A percentile compares a stretch with the other conserved stretches of the same genome.
phyloP scores from a whole-genome alignment of 305 asterid genomes.

The Petunia hybrid region DNA sequence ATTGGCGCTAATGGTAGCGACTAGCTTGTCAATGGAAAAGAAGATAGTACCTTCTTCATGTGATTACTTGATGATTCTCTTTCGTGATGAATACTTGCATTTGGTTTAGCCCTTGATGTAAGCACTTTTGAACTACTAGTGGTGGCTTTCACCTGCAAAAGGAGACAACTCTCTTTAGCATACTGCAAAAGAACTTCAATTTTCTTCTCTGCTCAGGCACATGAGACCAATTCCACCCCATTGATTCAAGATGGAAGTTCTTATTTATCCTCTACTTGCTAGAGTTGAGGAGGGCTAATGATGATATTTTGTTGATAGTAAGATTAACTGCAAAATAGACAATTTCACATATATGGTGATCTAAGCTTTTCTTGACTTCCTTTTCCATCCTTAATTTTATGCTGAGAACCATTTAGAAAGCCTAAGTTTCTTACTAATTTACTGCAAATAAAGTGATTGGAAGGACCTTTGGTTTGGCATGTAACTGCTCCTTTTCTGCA shows the following conservation, averaged over 20 bases:
- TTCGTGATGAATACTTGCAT: constrained; percentile 40
- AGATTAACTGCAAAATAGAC: constrained; percentile 1
- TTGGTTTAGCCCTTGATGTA: constrained; percentile 44
- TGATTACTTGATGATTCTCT: constrained; percentile 41
- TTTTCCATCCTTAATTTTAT: not conserved
- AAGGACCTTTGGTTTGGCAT: constrained; percentile 63
- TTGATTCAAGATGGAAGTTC: not conserved
- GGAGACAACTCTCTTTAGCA: constrained; percentile 18
- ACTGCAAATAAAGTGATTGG: constrained; percentile 13
- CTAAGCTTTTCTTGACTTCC: not conserved
- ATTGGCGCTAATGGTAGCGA: not conserved
- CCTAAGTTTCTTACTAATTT: not conserved
- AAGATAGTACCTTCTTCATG: constrained; percentile 56
- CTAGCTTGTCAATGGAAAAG: constrained; percentile 26
- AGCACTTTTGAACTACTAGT: constrained; percentile 37
- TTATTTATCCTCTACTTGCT: not conserved
- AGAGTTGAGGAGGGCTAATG: not conserved
- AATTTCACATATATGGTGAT: not conserved
- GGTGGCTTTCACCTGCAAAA: constrained; percentile 59
- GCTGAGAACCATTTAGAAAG: not conserved
- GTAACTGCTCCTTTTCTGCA: constrained; percentile 51
- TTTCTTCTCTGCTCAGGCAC: constrained; percentile 10
- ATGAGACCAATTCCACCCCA: not conserved
- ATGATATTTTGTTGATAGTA: not conserved
- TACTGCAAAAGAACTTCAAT: not conserved